These are phyloP conservation scores for Fusarium annulatum DNA, from an alignment of 2,329 filamentous ascomycete species.

Conservation along the genomic window DNA sequence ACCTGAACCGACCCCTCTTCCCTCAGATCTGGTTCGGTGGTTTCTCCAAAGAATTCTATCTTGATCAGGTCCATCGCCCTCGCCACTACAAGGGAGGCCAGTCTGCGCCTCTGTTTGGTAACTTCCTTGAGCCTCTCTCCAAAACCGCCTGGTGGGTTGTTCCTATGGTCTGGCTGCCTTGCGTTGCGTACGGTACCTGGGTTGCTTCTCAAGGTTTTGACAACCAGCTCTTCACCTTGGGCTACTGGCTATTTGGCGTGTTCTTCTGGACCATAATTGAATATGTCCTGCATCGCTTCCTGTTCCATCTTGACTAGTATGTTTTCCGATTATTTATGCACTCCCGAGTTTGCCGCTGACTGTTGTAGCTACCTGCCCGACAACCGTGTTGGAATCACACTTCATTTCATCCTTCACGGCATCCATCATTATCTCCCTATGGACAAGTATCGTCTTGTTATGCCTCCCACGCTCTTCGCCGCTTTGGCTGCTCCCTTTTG, in stretches of 20 bases:
- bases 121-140: conserved; percentile 97
- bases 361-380: conserved; percentile 81
- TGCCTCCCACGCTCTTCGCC: conserved; percentile 92
- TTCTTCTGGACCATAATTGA: conserved; percentile 90
- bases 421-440: conserved; percentile 99
- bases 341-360: conserved; percentile 44
- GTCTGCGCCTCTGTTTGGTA: conserved; percentile 94
- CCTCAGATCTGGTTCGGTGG: conserved; percentile 88
- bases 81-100: conserved; percentile 94
- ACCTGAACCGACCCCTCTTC: conserved; percentile 85
- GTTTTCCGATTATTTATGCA: conserved; percentile 48
- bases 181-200: conserved; percentile 76
- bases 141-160: conserved; percentile 96
- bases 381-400: conserved; percentile 84
- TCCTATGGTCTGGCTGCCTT: conserved; percentile 86
- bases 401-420: conserved; percentile 94
- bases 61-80: conserved; percentile 94
- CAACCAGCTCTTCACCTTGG: conserved; percentile 58
- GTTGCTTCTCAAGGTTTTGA: conserved; percentile 71
- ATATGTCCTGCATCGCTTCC: conserved; percentile 86
- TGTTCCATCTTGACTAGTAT: conserved; percentile 95
- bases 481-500: conserved; percentile 90
- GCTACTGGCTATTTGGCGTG: conserved; percentile 77
- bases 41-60: conserved; percentile 95
- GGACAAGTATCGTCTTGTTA: conserved; percentile 96